These are phyloP conservation scores for Dactylellina drechsleri DNA, from an alignment of 2,329 filamentous ascomycete genomes.

Conservation along the genomic window DNA sequence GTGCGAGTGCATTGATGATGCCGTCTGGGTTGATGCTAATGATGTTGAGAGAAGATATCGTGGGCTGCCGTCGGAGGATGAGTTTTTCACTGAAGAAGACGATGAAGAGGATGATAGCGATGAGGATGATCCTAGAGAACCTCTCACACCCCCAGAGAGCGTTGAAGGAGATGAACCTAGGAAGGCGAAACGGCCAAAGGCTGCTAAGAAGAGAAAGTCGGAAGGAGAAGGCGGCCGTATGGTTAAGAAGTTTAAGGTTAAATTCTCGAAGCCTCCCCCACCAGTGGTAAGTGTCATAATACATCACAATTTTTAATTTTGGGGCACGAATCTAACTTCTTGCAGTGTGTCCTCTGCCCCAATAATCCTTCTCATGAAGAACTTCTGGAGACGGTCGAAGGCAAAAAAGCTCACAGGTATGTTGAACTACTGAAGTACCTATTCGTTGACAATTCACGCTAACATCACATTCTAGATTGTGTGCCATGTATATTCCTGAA, in stretches of 20 bases:
- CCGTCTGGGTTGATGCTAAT: constrained; percentile 96
- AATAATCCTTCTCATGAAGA: constrained; percentile 85
- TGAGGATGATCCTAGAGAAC: constrained; percentile 66
- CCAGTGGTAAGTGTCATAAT: constrained; percentile 62
- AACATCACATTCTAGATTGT: constrained; percentile 65
- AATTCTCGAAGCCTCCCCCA: constrained; percentile 66
- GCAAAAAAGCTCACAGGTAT: constrained; percentile 80
- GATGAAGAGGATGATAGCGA: constrained; percentile 67
- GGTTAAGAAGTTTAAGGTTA: constrained; percentile 70
- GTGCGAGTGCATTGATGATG: constrained; percentile 96
- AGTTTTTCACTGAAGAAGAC: constrained; percentile 71
- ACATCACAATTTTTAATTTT: constrained; percentile 25
- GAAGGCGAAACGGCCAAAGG: constrained; percentile 62
- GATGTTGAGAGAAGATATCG: constrained; percentile 94
- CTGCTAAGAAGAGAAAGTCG: constrained; percentile 56
- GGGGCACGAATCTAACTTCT: constrained; percentile 7
- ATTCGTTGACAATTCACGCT: neutral
- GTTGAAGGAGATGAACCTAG: constrained; percentile 72
- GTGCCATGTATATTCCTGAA: constrained; percentile 90
- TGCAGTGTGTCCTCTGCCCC: constrained; percentile 82
- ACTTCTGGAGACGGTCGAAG: constrained; percentile 87
- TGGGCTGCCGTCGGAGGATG: constrained; percentile 82
- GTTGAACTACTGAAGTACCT: constrained; percentile 1
- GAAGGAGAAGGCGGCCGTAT: constrained; percentile 39
- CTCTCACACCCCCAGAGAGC: constrained; percentile 78